Evolutionary conservation across 2,329 filamentous ascomycete genomes (phyloP).

Genomic region (Colletotrichum karsti): DNA sequence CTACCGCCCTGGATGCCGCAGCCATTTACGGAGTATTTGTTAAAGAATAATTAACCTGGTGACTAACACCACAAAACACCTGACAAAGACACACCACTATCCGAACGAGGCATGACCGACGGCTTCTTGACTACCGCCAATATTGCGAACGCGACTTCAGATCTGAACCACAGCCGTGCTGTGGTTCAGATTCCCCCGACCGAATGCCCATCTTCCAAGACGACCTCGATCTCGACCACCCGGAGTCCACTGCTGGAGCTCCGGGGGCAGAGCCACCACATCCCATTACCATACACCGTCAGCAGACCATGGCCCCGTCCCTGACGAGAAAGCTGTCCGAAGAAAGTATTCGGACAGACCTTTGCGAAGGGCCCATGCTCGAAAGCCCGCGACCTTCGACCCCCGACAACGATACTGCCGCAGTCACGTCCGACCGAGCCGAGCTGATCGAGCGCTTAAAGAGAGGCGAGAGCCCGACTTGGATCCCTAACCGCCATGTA

Average conservation of each 20-base stretch:
- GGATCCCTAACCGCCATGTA: slow-evolving; percentile 74
- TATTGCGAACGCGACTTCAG: slow-evolving; percentile 19
- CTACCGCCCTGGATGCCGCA: slow-evolving; percentile 8
- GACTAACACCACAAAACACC: slow-evolving; percentile 28
- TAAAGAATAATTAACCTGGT: slow-evolving; percentile 25
- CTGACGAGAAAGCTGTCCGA: slow-evolving; percentile 57
- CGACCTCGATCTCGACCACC: slow-evolving; percentile 55
- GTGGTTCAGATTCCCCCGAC: slow-evolving; percentile 40
- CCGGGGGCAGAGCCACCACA: neutral
- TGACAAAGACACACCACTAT: slow-evolving; percentile 16
- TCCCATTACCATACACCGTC: neutral
- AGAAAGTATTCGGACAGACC: slow-evolving; percentile 67
- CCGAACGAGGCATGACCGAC: slow-evolving; percentile 16
- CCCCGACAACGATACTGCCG: slow-evolving; percentile 38
- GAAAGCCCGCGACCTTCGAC: slow-evolving; percentile 47
- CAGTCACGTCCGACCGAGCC: slow-evolving; percentile 68
- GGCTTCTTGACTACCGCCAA: slow-evolving; percentile 10
- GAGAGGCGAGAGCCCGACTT: slow-evolving; percentile 77
- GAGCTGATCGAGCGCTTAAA: slow-evolving; percentile 89
- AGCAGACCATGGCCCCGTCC: neutral
- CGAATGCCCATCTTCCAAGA: slow-evolving; percentile 67
- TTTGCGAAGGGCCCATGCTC: slow-evolving; percentile 65
- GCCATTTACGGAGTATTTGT: too few relatives aligned
- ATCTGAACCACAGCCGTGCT: slow-evolving; percentile 38
- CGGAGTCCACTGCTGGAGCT: slow-evolving; percentile 30